A percentile compares a stretch with the other conserved stretches of the same genome.
phyloP scores from a whole-genome alignment of 495 filamentous ascomycete genomes.

The Usnea hakonensis region DNA sequence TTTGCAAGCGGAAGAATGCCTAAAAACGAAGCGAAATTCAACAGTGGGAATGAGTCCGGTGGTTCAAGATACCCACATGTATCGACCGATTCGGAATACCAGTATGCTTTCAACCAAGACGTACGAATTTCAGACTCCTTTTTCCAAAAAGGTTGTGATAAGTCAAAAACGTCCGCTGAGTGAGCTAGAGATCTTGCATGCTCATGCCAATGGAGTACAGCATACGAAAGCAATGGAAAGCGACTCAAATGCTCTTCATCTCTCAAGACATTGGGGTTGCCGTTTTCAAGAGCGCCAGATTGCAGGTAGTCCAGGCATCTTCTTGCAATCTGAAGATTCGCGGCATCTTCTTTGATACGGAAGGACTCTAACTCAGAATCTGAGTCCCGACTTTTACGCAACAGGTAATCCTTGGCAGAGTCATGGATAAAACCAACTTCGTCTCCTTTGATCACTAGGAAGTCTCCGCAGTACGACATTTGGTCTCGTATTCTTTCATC shows the following conservation, averaged over 20 bases:
- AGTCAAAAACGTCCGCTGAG: conserved; percentile 20
- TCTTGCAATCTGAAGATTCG: conserved; percentile 11
- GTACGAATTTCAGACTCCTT: conserved; percentile 14
- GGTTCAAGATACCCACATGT: not conserved
- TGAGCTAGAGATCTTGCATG: conserved; percentile 15
- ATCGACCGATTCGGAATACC: not conserved
- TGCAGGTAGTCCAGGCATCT: conserved; percentile 24
- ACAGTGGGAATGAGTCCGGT: not conserved
- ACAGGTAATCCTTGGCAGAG: no score
- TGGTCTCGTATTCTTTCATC: not conserved
- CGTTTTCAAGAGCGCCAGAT: conserved; percentile 7
- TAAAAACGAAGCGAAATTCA: conserved; percentile 1
- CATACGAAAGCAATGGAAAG: conserved; percentile 25
- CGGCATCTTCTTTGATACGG: conserved; percentile 20
- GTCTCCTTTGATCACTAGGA: not conserved
- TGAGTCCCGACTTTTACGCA: conserved; percentile 13
- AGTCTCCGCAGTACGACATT: conserved; percentile 1
- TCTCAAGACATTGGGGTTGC: not conserved
- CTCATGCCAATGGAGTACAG: conserved; percentile 19
- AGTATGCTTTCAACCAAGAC: not conserved
- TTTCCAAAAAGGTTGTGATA: conserved; percentile 23
- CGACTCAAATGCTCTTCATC: conserved; percentile 10
- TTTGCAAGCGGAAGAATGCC: conserved; percentile 3
- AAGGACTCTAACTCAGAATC: conserved; percentile 21
- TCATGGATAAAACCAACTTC: conserved; percentile 28